Percentiles rank a stretch among this genome's conserved stretches.
These are phyloP conservation scores for Fomes fomentarius DNA, from an alignment of 1,284 basidiomycete species.

Conservation along the genomic window DNA sequence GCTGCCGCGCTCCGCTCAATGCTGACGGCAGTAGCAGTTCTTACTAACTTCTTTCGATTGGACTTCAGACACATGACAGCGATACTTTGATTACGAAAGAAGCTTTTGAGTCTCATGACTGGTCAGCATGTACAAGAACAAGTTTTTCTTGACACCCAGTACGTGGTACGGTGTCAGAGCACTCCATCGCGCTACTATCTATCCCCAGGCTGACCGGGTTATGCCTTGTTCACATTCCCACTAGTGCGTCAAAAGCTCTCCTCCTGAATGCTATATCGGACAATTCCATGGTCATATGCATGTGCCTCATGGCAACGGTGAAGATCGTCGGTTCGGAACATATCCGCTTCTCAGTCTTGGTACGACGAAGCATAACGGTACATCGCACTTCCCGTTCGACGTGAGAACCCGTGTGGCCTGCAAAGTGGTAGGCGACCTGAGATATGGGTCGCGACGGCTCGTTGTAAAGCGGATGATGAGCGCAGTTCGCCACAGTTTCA, in stretches of 20 bases:
- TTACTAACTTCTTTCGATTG: not conserved
- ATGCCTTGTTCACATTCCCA: not conserved
- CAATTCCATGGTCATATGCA: not conserved
- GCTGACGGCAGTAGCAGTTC: not conserved
- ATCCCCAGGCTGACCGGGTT: too few relatives aligned
- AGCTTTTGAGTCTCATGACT: not conserved
- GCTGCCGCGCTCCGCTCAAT: not conserved
- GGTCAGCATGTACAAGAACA: not conserved
- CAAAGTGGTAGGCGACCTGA: too few relatives aligned
- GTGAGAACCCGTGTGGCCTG: too few relatives aligned
- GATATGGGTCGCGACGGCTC: too few relatives aligned
- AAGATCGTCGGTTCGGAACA: not conserved
- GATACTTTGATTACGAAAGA: not conserved
- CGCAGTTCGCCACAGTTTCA: too few relatives aligned
- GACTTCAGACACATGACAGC: constrained; percentile 5
- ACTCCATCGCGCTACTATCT: too few relatives aligned
- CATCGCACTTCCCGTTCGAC: too few relatives aligned
- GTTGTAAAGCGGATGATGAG: too few relatives aligned
- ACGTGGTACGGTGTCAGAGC: not conserved
- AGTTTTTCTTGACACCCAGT: not conserved
- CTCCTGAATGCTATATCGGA: not conserved
- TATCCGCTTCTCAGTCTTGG: too few relatives aligned
- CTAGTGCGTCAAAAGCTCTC: not conserved
- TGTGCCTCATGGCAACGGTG: not conserved
- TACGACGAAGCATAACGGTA: too few relatives aligned